These are phyloP conservation scores for Crotalaria pallida DNA, from an alignment of 306 rosid species.

Conservation along the genomic window DNA sequence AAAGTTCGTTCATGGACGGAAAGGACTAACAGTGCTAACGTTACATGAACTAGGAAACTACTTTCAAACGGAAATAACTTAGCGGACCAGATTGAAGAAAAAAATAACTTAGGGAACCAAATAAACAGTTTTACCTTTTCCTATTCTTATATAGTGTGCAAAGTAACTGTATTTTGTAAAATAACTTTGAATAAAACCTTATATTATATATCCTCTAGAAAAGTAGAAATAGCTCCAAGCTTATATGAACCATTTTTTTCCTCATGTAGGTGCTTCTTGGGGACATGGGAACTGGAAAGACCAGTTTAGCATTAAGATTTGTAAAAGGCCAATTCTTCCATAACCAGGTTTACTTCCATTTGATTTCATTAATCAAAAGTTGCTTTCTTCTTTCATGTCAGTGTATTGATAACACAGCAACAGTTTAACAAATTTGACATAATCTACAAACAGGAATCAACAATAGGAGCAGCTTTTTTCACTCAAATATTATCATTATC, in stretches of 20 bases:
- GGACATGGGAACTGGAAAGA: slow-evolving; percentile 21
- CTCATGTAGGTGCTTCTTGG: slow-evolving; percentile 13
- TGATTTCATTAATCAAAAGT: neutral
- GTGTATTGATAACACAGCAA: neutral
- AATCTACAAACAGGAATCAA: slow-evolving; percentile 61
- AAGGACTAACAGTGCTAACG: no score
- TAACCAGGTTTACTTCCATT: slow-evolving; percentile 48
- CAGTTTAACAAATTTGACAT: neutral
- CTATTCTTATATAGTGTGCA: neutral
- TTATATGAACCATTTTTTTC: neutral
- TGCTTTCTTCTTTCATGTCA: neutral
- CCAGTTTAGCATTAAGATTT: slow-evolving; percentile 66
- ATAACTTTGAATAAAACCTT: neutral
- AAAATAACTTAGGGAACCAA: no score
- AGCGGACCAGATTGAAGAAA: no score
- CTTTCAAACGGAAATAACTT: no score
- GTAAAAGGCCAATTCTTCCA: slow-evolving; percentile 71
- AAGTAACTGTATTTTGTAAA: neutral
- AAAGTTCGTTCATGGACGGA: no score
- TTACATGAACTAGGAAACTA: no score
- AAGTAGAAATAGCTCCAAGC: neutral
- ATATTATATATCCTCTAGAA: neutral
- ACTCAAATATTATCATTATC: slow-evolving; percentile 71
- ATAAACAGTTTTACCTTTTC: no score
- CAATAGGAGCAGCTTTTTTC: slow-evolving; percentile 92